Conservation (phyloP, 2,329 filamentous ascomycete genomes). For the Fusarium aywerte region DNA sequence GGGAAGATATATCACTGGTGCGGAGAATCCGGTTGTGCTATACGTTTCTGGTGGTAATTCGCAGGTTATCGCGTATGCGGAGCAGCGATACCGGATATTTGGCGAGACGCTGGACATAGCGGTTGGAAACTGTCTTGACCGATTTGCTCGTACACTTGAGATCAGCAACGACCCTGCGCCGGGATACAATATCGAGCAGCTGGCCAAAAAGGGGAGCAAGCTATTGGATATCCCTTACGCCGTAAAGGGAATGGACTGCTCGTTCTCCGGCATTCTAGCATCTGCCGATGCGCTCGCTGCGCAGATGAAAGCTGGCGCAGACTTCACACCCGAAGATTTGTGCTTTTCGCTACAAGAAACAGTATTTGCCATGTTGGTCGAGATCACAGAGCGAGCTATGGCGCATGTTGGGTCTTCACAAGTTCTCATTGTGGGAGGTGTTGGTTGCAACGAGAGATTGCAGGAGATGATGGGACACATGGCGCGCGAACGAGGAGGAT, state of each 20-base stretch:
- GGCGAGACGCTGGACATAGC: constrained; percentile 98
- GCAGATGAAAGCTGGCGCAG: constrained; percentile 65
- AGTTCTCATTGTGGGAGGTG: constrained; percentile 94
- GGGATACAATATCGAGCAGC: constrained; percentile 97
- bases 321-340: constrained; percentile 82
- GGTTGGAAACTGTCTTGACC: constrained; percentile 95
- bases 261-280: constrained; percentile 91
- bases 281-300: constrained; percentile 82
- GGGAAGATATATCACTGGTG: constrained; percentile 92
- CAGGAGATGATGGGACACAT: constrained; percentile 99
- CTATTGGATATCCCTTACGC: constrained; percentile 92
- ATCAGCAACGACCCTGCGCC: constrained; percentile 97
- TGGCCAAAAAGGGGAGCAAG: constrained; percentile 78
- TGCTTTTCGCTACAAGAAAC: constrained; percentile 98
- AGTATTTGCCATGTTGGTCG: constrained; percentile 95
- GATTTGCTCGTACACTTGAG: constrained; percentile 88
- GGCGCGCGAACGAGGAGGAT: constrained; percentile 88
- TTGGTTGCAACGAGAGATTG: constrained; percentile 92
- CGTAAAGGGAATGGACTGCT: constrained; percentile 99
- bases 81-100: constrained; percentile 95
- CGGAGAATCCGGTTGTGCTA: constrained; percentile 89
- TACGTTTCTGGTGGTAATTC: constrained; percentile 98
- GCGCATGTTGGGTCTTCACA: constrained; percentile 92
- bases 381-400: constrained; percentile 99
- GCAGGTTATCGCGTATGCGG: constrained; percentile 96